A percentile compares a stretch with the other conserved stretches of the same genome.
phyloP scores from a whole-genome alignment of 352 stramenopile genomes.

The Phytophthora agathidicida region DNA sequence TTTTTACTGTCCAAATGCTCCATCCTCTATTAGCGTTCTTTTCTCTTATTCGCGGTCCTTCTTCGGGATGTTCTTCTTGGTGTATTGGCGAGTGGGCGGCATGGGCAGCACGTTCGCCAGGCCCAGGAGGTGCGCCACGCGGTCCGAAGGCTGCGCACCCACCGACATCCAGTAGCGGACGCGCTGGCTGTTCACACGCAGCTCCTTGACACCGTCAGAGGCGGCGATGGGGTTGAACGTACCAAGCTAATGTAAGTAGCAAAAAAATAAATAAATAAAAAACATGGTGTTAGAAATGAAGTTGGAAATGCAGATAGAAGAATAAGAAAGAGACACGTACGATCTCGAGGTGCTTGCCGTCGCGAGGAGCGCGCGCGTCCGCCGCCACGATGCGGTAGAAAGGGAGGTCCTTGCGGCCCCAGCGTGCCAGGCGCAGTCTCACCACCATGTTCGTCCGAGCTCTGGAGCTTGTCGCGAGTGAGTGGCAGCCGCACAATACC shows the following conservation, averaged over 20 bases:
- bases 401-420: conserved; percentile 86
- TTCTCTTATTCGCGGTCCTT: conserved; percentile 78
- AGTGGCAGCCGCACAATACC: conserved; percentile 22
- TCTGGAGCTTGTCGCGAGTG: conserved; percentile 15
- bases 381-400: conserved; percentile 91
- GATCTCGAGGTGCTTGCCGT: conserved; percentile 89
- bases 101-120: conserved; percentile 85
- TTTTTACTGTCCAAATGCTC: conserved; percentile 24
- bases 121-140: conserved; percentile 78
- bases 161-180: conserved; percentile 90
- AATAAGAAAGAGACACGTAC: conserved; percentile 39
- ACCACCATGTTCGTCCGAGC: conserved; percentile 71
- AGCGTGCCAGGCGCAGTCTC: conserved; percentile 85
- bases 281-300: too few species aligned
- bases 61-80: conserved; percentile 86
- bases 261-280: conserved; percentile 1
- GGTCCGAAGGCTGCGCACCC: conserved; percentile 86
- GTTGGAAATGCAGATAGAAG: too few species aligned
- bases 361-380: conserved; percentile 79
- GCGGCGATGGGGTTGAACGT: conserved; percentile 90
- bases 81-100: conserved; percentile 85
- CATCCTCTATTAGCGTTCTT: too few species aligned
- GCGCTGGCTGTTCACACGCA: conserved; percentile 87
- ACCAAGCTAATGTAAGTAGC: conserved; percentile 54
- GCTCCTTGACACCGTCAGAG: conserved; percentile 84